Evolutionary conservation across 805 yeast species (phyloP).

Genomic region (Starmerella bombi): DNA sequence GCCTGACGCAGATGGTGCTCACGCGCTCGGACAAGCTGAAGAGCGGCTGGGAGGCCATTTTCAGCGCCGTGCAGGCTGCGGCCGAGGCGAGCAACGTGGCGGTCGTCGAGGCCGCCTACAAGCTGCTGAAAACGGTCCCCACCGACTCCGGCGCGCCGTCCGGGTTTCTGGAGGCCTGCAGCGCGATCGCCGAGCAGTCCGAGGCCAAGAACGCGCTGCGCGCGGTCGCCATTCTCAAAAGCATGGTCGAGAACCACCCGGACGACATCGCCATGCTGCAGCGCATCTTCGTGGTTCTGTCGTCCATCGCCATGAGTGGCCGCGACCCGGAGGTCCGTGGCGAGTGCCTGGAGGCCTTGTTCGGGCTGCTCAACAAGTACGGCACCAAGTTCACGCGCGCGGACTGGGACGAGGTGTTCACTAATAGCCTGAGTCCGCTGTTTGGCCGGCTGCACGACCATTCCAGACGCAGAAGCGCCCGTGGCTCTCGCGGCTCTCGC

Average conservation of each 20-base stretch:
- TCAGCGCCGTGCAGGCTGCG: conserved; percentile 63
- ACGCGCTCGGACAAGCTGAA: conserved; percentile 60
- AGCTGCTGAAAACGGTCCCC: conserved; percentile 14
- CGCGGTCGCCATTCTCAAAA: conserved; percentile 60
- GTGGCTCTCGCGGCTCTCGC: background rate
- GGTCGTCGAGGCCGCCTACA: conserved; percentile 14
- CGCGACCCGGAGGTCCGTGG: conserved; percentile 91
- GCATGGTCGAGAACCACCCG: conserved; percentile 23
- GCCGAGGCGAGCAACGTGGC: conserved; percentile 30
- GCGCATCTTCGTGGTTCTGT: conserved; percentile 57
- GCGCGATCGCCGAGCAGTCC: conserved; percentile 72
- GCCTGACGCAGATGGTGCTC: conserved; percentile 71
- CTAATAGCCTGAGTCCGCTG: conserved; percentile 73
- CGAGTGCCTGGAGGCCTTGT: conserved; percentile 67
- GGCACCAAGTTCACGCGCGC: conserved; percentile 62
- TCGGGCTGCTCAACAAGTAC: conserved; percentile 63
- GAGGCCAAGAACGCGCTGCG: conserved; percentile 63
- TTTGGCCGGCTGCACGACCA: conserved; percentile 63
- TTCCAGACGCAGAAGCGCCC: conserved; percentile 1
- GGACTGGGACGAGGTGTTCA: conserved; percentile 76
- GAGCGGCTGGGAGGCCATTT: conserved; percentile 91
- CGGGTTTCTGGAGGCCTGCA: conserved; percentile 56
- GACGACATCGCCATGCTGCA: conserved; percentile 18
- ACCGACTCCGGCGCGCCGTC: conserved; percentile 28
- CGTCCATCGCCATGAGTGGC: conserved; percentile 83